Percentiles rank a stretch among this genome's conserved stretches.
Evolutionary conservation across 2,329 filamentous ascomycete genomes (phyloP).

Genomic region (Clonostachys solani): DNA sequence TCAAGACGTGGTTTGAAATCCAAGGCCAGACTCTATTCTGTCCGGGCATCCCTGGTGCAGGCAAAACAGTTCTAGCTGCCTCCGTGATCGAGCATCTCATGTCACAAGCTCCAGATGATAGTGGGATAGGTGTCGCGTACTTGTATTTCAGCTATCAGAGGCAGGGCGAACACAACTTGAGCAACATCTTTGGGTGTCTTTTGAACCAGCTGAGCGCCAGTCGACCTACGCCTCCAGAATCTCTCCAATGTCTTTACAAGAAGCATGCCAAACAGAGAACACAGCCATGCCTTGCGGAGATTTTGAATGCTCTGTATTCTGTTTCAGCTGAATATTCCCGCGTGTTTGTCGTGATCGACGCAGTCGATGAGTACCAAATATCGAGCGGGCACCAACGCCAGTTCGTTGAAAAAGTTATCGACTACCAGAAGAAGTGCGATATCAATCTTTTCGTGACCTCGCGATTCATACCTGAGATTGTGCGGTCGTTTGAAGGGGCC

Average conservation of each 20-base stretch:
- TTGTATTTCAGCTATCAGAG: slow-evolving; percentile 39
- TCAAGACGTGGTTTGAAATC: slow-evolving; percentile 18
- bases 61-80: slow-evolving; percentile 40
- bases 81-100: slow-evolving; percentile 33
- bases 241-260: slow-evolving; percentile 19
- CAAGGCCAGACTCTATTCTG: slow-evolving; percentile 32
- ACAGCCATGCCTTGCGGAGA: not conserved
- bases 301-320: not conserved
- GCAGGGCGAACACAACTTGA: slow-evolving; percentile 25
- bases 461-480: not conserved
- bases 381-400: not conserved
- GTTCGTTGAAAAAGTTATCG: not conserved
- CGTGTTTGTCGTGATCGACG: slow-evolving; percentile 12
- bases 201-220: slow-evolving; percentile 28
- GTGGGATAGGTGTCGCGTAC: slow-evolving; percentile 30
- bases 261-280: slow-evolving; percentile 7
- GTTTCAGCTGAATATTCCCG: not conserved
- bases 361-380: slow-evolving; percentile 14
- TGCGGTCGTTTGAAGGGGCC: not conserved
- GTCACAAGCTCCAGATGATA: slow-evolving; percentile 9
- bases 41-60: slow-evolving; percentile 39
- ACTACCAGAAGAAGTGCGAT: not conserved
- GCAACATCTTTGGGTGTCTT: slow-evolving; percentile 22
- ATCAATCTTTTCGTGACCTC: slow-evolving; percentile 9
- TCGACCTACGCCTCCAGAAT: slow-evolving; percentile 12